Base-by-base conservation (phyloP, 2,329 filamentous ascomycete genomes). In the Xylariaceae sp. region DNA sequence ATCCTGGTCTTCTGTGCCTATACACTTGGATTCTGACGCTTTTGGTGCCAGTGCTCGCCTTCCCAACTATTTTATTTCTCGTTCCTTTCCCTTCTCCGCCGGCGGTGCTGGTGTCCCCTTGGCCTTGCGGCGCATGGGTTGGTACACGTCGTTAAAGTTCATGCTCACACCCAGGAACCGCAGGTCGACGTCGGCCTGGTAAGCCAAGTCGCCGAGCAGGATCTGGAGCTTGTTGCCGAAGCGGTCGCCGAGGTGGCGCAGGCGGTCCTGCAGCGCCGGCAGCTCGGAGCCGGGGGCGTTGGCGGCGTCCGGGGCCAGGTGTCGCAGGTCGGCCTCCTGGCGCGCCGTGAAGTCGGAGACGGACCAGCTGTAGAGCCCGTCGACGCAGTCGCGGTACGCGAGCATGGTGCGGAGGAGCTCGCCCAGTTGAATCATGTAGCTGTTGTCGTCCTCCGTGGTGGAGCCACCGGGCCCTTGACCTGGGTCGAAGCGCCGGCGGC, bases 141-240 rank as follows among this genome's bases (percentile, higher is more conserved):
- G 79, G 64, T 97, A 97, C 19, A 95, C 87, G 62, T 97, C 91
- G 65, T 98, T 98, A 66, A 97, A 98, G 67, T 97, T 98, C 89
- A 98, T 97, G 31, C 93, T 87, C 35, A 97, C 89, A 30, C 89
- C 93, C 51, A 98, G 68, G 72, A 97, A 97, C 41, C 91, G 78
- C 82, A 98, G 88, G 63, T 98, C 93, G 38, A 90, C 83, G 62
- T 98, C 93, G 1, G 89, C 85, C 65, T 97, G 91, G 66, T 94
- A 91, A 8, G 89, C 86, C 49, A 98, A 65, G 62, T 98, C 94
- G 12, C 93, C 89, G 3, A 98, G 71, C 41, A 98, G 68, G 31
- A 90, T 73, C 61, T 89, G 89, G 37, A 97, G 76, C 19, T 86
- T 79, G 1, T 78, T 75, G 46, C 81, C 78, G 68, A 97, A 98